These are phyloP conservation scores for Ogataea degrootiae DNA, from an alignment of 805 yeast genomes.

Conservation along the genomic window DNA sequence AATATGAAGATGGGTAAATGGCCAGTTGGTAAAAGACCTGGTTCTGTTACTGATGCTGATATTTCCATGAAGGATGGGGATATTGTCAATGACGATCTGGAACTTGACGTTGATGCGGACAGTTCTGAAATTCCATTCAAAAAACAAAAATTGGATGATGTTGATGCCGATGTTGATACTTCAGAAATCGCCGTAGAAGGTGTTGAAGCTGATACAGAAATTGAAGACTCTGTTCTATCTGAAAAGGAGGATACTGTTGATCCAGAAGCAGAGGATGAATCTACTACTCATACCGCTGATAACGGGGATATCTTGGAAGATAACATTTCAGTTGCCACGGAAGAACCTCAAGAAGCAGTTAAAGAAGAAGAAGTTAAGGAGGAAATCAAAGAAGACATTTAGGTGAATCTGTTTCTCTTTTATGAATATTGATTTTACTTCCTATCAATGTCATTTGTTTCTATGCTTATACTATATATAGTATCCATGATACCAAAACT, in stretches of 20 bases:
- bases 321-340: not conserved
- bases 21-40: not conserved
- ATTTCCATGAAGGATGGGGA: conserved; percentile 2
- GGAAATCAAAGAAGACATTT: not conserved
- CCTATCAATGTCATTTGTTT: too few relatives aligned
- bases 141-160: not conserved
- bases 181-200: conserved; percentile 1
- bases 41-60: not conserved
- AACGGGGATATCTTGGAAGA: not conserved
- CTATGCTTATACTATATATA: too few relatives aligned
- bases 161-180: conserved; percentile 4
- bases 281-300: not conserved
- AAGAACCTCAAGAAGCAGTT: conserved; percentile 1
- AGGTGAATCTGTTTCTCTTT: too few relatives aligned
- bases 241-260: not conserved
- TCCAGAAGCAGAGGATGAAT: not conserved
- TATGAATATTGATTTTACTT: too few relatives aligned
- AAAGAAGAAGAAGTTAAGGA: conserved; percentile 4
- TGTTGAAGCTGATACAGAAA: not conserved
- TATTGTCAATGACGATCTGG: conserved; percentile 3
- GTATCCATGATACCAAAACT: too few relatives aligned
- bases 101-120: conserved; percentile 2
- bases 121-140: not conserved
- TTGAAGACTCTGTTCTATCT: too few relatives aligned
- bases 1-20: conserved; percentile 20